A percentile compares a stretch with the other conserved stretches of the same genome.
Evolutionary conservation across 257 asterid species (phyloP).

Genomic region (Eustoma russellianum): DNA sequence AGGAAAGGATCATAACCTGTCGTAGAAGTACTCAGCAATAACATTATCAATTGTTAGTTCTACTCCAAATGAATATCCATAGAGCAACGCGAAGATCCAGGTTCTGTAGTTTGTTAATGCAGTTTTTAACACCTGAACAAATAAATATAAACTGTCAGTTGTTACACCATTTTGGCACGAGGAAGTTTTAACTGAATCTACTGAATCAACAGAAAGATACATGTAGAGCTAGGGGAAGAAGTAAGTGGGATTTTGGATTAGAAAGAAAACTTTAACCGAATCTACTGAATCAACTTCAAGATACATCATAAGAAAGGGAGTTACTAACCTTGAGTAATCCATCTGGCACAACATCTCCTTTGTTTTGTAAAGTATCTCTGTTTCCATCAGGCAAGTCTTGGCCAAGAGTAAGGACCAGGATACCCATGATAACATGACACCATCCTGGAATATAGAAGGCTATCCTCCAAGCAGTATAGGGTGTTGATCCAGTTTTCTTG

Average conservation of each 20-base stretch:
- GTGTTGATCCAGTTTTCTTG: conserved; percentile 25
- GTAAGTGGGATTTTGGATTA: no score
- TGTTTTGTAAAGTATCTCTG: conserved; percentile 34
- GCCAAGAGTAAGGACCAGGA: conserved; percentile 47
- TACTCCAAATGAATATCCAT: conserved; percentile 71
- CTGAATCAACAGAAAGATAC: no score
- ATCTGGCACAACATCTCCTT: conserved; percentile 36
- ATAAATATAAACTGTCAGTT: neutral
- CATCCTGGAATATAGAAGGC: conserved; percentile 56
- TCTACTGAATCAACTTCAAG: no score
- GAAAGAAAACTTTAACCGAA: no score
- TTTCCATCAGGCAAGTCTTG: conserved; percentile 69
- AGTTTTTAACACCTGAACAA: conserved; percentile 35
- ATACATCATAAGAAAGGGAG: neutral
- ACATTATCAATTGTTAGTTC: conserved; percentile 50
- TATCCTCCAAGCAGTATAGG: conserved; percentile 57
- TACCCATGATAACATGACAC: conserved; percentile 52
- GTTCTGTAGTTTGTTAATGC: conserved; percentile 58
- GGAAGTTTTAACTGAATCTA: no score
- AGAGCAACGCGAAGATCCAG: conserved; percentile 53
- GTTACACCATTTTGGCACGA: no score
- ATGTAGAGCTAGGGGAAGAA: no score
- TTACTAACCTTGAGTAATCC: conserved; percentile 31
- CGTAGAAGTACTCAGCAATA: conserved; percentile 50
- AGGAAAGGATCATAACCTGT: conserved; percentile 21